Evolutionary conservation across 805 yeast species (phyloP), one percentile per base, ranked within the genome.

Genomic region (Nakazawaea populi): DNA sequence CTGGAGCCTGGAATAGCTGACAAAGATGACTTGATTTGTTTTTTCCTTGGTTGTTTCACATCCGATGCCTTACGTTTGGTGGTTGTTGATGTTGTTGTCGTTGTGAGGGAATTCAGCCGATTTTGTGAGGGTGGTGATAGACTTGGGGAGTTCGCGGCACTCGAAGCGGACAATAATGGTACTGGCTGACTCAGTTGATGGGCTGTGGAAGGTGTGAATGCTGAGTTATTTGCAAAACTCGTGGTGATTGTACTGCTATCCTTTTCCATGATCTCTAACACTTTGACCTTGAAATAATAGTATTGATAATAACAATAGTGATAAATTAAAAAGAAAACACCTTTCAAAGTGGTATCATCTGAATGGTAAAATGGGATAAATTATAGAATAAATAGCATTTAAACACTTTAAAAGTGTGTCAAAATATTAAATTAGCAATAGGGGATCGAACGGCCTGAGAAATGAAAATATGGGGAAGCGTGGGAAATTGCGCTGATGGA

Each of bases 1-100:
- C 31, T 32, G 51, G 5, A 38, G 46, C 7, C 41, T n/a, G 29
- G 24, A 18, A 18, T 18, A 18, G 24, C 24, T 18, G 24, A 18
- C 24, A 18, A 40, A 18, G 51, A n/a, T 14, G 37, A 3, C 39
- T 32, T 37, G 32, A 40, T 42, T 29, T 47, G 40, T 44, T 48
- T 36, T 31, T 37, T 18, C 30, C 48, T 46, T 35, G 36, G 29
- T 42, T 28, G 30, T 18, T 43, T 43, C 7, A 32, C 36, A 10
- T 43, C 46, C 7, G 46, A n/a, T 9, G 38, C 38, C 38, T 32
- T 31, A 31, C 46, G 46, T 24, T 43, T 43, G 18, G 10, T 37
- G 18, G 11, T 37, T 37, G 40, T 10, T 37, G 14, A 12, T 12
- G 40, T 37, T 43, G 44, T n/a, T 12, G 14, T 6, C 4, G 35